Base-by-base conservation (phyloP, 2,329 filamentous ascomycete genomes). In the Pyricularia sp. region DNA sequence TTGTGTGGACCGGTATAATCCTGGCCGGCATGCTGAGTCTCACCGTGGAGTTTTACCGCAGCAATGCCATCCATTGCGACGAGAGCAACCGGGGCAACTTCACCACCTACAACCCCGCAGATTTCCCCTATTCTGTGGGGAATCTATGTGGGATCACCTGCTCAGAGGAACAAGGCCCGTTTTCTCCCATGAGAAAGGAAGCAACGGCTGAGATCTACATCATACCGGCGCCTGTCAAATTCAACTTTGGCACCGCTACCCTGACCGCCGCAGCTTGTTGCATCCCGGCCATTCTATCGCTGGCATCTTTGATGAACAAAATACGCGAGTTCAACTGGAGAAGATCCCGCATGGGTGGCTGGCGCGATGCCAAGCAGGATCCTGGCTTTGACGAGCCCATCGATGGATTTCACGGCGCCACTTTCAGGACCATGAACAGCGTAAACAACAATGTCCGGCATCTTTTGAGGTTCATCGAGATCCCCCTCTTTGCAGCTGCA, bases 241-340 rank as follows among this genome's bases (percentile, higher is more conserved):
- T 91, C 28, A 85, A 83, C 0, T 90, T 90, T 73, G 83, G 84
- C 65, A 82, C 86, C 0, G 86, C 81, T 0, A 89, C 85, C 10
- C 81, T 91, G 2, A 78, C 91, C 1, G 83, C 86, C 0, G 87
- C 88, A 1, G 89, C 85, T 1, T 90, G 87, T 70, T 90, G 87
- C 69, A 84, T 91, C 2, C 87, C 88, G 0, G 86, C 88, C 1
- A 83, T 90, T 11, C 76, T 91, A 0, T 88, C 86, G 10, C 76
- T 90, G 10, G 79, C 86, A 0, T 87, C 84, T 0, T 90, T 87
- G 77, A 87, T 85, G 84, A 85, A 86, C 71, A 89, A 88, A 72
- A 89, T 91, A 4, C 75, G 89, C 1, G 83, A 89, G 70, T 82
- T 84, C 66, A 89, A 89, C 70, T 88, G 86, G 85, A 68, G 31